Evolutionary conservation across 2,329 filamentous ascomycete species (phyloP), one percentile per base, ranked within the genome.

Genomic region (Aureobasidium zeae): DNA sequence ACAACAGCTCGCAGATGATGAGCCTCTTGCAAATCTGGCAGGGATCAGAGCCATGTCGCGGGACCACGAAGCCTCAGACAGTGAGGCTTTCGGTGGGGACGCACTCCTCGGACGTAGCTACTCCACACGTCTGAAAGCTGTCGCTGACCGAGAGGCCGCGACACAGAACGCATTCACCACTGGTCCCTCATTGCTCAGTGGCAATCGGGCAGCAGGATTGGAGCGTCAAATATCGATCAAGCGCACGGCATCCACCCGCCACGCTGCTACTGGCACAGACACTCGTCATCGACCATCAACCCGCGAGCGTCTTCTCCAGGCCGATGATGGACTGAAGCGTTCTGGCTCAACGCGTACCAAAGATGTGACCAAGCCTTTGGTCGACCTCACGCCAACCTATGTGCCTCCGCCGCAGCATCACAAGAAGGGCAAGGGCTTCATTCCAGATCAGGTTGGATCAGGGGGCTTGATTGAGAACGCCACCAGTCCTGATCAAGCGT

Each of bases 351-450:
- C 52, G 46, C 42, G 39, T 34, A 12, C 51, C 60, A 38, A 58
- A 5, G 57, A 61, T 17, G 64, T 60, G 53, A 69, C 70, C 2
- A 77, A 77, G 49, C 81, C 83, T 1, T 68, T 87, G 5, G 63
- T 87, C 21, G 82, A 84, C 54, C 69, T 86, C 29, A 79, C 77
- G 0, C 77, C 78, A 0, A 67, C 70, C 36, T 82, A 80, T 55
- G 69, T 72, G 37, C 79, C 83, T 49, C 71, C 79, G 5, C 79
- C 79, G 13, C 70, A 80, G 58, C 71, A 72, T 55, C 61, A 66
- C 42, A 68, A 66, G 34, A 72, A 73, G 36, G 67, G 71, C 12
- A 71, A 71, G 47, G 76, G 75, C 3, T 66, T 59, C 54, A 44
- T 48, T 17, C 57, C 56, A 7, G 39, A 43, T n/a, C 53, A 55